Conservation (phyloP, 768 basidiomycete genomes). For the Termitomyces sp. region DNA sequence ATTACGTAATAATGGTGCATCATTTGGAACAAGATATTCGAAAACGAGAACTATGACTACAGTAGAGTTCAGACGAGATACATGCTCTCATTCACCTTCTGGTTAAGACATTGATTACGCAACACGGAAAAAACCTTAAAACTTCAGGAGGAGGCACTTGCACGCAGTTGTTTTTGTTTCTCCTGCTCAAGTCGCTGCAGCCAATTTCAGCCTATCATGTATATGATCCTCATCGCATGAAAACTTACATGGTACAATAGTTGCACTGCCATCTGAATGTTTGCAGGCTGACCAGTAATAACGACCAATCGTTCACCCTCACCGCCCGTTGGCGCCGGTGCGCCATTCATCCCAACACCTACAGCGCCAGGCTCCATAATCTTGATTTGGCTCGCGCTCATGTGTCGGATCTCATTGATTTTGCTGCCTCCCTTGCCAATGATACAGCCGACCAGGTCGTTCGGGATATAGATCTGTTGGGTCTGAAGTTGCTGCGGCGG, state of each 20-base stretch:
- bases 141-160: constrained; percentile 17
- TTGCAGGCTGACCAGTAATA: constrained; percentile 91
- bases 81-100: constrained; percentile 13
- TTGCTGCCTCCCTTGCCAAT: constrained; percentile 98
- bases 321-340: constrained; percentile 63
- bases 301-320: constrained; percentile 93
- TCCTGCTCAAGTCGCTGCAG: constrained; percentile 81
- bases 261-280: constrained; percentile 96
- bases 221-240: neutral
- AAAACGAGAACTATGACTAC: constrained; percentile 19
- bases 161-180: constrained; percentile 76
- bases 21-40: neutral
- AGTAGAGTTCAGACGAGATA: constrained; percentile 9
- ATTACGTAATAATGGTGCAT: constrained; percentile 2
- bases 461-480: constrained; percentile 98
- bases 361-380: constrained; percentile 96
- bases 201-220: constrained; percentile 3
- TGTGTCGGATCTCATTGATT: constrained; percentile 97
- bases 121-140: constrained; percentile 7
- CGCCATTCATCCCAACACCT: constrained; percentile 62
- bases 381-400: constrained; percentile 95
- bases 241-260: constrained; percentile 75
- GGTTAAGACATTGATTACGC: constrained; percentile 1
- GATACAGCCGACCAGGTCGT: constrained; percentile 94
- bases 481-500: constrained; percentile 80